phyloP scores from a whole-genome alignment of 2,329 filamentous ascomycete genomes.

The Botrytis medusae region DNA sequence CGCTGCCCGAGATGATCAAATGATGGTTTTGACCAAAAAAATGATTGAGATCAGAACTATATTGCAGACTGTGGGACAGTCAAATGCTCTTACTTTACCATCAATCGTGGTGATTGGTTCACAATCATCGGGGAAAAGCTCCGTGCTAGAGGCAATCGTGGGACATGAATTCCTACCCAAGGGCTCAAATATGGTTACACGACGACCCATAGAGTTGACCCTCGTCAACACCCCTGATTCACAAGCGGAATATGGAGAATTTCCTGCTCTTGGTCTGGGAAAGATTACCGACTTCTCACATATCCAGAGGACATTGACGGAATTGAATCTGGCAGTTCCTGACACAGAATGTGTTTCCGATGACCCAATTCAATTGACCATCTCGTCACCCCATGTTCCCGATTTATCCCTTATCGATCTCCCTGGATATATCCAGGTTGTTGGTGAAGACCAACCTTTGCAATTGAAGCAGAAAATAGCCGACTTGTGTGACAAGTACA shows the following conservation, averaged over 20 bases:
- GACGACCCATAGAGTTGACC: constrained; percentile 92
- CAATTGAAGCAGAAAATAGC: constrained; percentile 95
- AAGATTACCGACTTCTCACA: constrained; percentile 90
- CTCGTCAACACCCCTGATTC: constrained; percentile 91
- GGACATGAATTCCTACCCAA: constrained; percentile 98
- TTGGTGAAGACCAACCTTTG: constrained; percentile 83
- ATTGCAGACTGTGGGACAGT: constrained; percentile 88
- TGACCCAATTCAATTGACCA: constrained; percentile 92
- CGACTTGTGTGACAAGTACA: constrained; percentile 97
- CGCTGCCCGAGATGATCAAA: constrained; percentile 86
- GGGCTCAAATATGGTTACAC: constrained; percentile 97
- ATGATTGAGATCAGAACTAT: constrained; percentile 99
- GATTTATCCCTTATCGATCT: constrained; percentile 95
- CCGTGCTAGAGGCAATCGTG: constrained; percentile 93
- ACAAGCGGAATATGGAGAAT: constrained; percentile 89
- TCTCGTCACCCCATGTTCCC: constrained; percentile 92
- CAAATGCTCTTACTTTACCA: constrained; percentile 80
- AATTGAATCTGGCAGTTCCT: constrained; percentile 90
- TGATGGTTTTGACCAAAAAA: constrained; percentile 99
- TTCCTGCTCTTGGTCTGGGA: constrained; percentile 84
- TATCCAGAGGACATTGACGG: constrained; percentile 90
- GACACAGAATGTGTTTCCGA: constrained; percentile 91
- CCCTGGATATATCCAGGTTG: constrained; percentile 95
- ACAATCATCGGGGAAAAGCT: constrained; percentile 97
- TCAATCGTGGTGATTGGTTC: constrained; percentile 99